Evolutionary conservation across 1,284 basidiomycete genomes (phyloP).

Genomic region (Pseudozyma hubeiensis): DNA sequence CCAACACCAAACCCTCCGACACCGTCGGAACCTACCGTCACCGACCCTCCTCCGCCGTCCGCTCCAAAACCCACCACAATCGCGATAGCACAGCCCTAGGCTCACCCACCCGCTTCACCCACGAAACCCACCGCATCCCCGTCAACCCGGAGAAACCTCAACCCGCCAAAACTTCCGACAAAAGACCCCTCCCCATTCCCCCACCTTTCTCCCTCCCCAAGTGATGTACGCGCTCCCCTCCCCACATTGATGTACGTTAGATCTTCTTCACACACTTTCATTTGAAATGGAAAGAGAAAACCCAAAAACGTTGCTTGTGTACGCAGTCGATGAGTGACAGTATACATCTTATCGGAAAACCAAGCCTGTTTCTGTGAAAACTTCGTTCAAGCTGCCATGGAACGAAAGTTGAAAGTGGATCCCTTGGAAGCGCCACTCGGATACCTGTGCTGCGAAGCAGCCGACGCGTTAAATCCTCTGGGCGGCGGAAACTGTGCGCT

Average conservation of each 20-base stretch:
- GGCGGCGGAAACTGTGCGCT: conserved; percentile 46
- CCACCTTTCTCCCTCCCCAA: conserved; percentile 27
- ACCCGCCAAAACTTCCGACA: neutral
- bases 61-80: neutral
- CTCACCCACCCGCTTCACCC: conserved; percentile 17
- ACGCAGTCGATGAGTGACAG: too few species aligned
- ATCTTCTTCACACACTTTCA: neutral
- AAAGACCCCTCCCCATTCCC: conserved; percentile 25
- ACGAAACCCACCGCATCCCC: neutral
- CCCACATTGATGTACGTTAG: neutral
- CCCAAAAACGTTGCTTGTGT: neutral
- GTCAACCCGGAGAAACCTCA: conserved; percentile 13
- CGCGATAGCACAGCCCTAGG: conserved; percentile 7
- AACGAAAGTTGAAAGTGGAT: conserved; percentile 32
- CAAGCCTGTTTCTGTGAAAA: too few species aligned
- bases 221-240: neutral
- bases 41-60: neutral
- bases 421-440: conserved; percentile 44
- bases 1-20: conserved; percentile 16
- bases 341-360: too few species aligned
- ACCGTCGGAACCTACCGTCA: conserved; percentile 14
- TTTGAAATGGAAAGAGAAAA: conserved; percentile 3
- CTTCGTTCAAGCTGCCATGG: conserved; percentile 9
- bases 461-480: conserved; percentile 34
- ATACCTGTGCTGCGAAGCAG: conserved; percentile 41